A percentile compares a stretch with the other conserved stretches of the same genome.
Conservation (phyloP, 768 basidiomycete species). For the Podaxis carcinomalis region DNA sequence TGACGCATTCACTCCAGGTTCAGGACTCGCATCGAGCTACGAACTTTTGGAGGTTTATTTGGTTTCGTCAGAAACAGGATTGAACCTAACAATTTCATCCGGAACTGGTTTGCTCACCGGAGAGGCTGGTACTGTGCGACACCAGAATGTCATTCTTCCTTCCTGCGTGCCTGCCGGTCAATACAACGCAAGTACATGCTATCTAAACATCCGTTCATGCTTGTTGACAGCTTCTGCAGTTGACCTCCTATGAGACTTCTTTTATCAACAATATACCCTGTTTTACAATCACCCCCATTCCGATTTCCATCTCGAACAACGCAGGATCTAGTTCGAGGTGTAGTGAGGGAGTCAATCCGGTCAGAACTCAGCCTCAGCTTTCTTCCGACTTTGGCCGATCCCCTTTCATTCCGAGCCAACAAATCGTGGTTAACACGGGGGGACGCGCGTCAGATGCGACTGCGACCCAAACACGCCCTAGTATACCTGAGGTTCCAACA, state of each 20-base stretch:
- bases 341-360: constrained; percentile 16
- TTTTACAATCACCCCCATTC: constrained; percentile 38
- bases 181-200: constrained; percentile 35
- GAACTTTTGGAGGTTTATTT: constrained; percentile 38
- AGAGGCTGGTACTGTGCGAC: constrained; percentile 38
- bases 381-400: neutral
- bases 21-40: constrained; percentile 30
- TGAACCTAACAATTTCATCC: constrained; percentile 36
- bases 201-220: no score
- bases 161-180: constrained; percentile 33
- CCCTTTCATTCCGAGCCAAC: neutral
- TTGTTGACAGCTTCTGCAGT: constrained; percentile 20
- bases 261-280: constrained; percentile 25
- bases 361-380: constrained; percentile 30
- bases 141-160: constrained; percentile 35
- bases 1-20: constrained; percentile 28
- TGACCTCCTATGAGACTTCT: constrained; percentile 43
- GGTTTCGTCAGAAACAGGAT: constrained; percentile 31
- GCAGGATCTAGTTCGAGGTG: constrained; percentile 21
- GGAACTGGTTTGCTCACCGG: constrained; percentile 30
- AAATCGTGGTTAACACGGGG: constrained; percentile 3
- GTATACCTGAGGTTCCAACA: neutral
- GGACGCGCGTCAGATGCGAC: neutral
- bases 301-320: constrained; percentile 29
- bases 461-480: neutral